Evolutionary conservation across 2,329 filamentous ascomycete genomes (phyloP), one percentile per base, ranked within the genome.

Genomic region (Penicillium sp.): DNA sequence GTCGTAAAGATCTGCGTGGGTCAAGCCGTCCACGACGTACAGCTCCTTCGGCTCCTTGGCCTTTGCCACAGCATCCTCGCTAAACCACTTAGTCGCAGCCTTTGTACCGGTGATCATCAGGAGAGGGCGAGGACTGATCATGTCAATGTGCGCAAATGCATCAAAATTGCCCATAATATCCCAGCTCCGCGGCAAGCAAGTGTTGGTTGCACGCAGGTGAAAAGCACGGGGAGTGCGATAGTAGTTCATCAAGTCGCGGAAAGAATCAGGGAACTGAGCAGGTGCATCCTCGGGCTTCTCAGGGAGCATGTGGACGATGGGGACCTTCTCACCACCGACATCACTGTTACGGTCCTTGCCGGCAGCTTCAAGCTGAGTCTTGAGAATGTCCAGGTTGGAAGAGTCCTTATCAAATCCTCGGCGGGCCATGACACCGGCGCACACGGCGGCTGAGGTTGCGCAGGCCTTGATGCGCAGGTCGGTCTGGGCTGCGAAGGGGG

Each of bases 401-500:
- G 39, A 10, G 24, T 57, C 44, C 28, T 57, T 28, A 0, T 50
- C 40, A 13, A 15, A n/a, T 9, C 64, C 64, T 35, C 53, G 39
- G 28, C 67, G 64, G 12, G 60, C 54, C 50, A 65, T 59, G 25
- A 46, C 42, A 24, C 71, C 69, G n/a, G 71, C 51, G 44, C 62
- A 64, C 1, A 62, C 65, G 1, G 56, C 61, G 31, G 56, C 64
- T 10, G 67, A 49, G 2, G 66, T 69, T 2, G 67, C 72, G 6
- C 70, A 52, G 6, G 69, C 70, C 46, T 67, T 67, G 54, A 75
- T 68, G n/a, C 72, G 71, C 8, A 50, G 38, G 41, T 75, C 68
- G 3, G 66, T 60, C 46, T 67, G 63, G 6, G 72, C 65, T 1
- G 71, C 68, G 42, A 59, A 64, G 6, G 62, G 53, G 2, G 57